phyloP scores from a whole-genome alignment of 192 early-diverging fungal species.

The Chytriomyces sp. region DNA sequence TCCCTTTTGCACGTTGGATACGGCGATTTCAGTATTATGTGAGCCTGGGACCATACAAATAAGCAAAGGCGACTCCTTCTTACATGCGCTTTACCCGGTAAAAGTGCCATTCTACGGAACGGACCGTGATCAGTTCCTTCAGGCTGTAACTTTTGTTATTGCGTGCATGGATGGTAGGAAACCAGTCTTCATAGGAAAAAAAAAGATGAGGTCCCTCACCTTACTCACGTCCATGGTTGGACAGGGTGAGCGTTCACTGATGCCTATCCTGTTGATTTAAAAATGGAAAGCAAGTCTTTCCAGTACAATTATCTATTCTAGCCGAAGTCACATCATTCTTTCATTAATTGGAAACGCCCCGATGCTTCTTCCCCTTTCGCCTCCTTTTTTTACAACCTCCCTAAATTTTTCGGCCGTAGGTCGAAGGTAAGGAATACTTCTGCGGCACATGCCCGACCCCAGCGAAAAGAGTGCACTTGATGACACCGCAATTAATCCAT shows the following conservation, averaged over 20 bases:
- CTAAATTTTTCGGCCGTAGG: no score
- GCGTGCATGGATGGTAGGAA: not conserved
- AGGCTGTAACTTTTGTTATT: slow-evolving; percentile 1
- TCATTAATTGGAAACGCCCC: no score
- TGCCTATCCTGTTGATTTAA: no score
- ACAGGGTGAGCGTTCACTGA: no score
- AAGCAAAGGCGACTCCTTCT: not conserved
- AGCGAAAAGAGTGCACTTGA: not conserved
- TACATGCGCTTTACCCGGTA: slow-evolving; percentile 16
- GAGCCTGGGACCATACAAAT: slow-evolving; percentile 38
- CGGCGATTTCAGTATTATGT: slow-evolving; percentile 49
- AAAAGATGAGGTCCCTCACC: not conserved
- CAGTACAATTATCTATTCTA: no score
- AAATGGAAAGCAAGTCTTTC: no score
- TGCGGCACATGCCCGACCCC: not conserved
- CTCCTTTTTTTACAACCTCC: no score
- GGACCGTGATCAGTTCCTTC: slow-evolving; percentile 1
- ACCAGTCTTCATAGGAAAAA: not conserved
- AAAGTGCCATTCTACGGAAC: not conserved
- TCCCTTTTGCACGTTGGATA: slow-evolving; percentile 35
- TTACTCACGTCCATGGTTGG: no score
- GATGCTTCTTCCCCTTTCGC: no score
- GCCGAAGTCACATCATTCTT: no score
- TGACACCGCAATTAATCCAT: slow-evolving; percentile 14
- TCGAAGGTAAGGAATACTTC: no score